Evolutionary conservation across 2,329 filamentous ascomycete genomes (phyloP).

Genomic region (Tolypocladium sp.): DNA sequence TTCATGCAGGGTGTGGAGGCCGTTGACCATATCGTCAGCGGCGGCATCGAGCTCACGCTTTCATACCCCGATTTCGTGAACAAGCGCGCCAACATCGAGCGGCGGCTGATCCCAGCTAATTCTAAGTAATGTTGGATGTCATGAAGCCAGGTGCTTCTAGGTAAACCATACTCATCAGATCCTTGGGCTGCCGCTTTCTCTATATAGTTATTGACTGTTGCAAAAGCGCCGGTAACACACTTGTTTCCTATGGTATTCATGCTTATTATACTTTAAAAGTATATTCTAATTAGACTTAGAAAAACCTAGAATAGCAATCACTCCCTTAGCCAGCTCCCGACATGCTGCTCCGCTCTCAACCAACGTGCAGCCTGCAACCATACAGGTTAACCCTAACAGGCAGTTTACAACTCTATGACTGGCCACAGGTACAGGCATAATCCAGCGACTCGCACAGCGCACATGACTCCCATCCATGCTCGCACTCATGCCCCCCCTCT

Average conservation of each 20-base stretch:
- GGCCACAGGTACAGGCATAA: no score
- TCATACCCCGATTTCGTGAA: constrained; percentile 98
- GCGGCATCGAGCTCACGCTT: constrained; percentile 81
- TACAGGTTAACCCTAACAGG: neutral
- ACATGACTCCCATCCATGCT: no score
- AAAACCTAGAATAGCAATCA: no score
- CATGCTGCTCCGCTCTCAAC: neutral
- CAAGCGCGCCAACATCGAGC: constrained; percentile 50
- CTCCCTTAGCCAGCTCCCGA: no score
- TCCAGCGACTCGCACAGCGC: no score
- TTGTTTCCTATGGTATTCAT: no score
- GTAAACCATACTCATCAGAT: neutral
- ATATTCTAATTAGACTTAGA: no score
- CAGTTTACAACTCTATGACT: no score
- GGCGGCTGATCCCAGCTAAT: constrained; percentile 23
- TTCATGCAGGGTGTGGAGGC: constrained; percentile 97
- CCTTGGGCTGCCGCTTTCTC: neutral
- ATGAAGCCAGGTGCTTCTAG: neutral
- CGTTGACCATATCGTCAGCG: constrained; percentile 80
- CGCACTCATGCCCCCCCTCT: no score
- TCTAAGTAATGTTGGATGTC: neutral
- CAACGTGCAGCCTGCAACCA: neutral
- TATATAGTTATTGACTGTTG: no score
- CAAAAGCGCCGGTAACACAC: no score
- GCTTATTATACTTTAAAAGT: no score